These are phyloP conservation scores for Pichia sp. DNA, from an alignment of 1,139 yeast species.

Conservation along the genomic window DNA sequence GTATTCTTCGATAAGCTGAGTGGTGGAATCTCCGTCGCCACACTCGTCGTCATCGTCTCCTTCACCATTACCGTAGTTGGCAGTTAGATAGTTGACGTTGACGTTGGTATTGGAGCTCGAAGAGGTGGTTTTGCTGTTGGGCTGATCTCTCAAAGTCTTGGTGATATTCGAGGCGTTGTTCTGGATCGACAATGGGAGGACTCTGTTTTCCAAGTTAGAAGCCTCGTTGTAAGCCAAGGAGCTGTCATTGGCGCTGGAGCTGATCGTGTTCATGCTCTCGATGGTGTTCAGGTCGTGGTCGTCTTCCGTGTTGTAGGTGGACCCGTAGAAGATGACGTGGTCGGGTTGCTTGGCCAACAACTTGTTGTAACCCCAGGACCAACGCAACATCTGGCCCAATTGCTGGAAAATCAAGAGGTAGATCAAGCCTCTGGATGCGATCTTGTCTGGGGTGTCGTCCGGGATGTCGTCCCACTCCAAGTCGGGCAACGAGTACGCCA, in stretches of 20 bases:
- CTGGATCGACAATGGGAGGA: not conserved
- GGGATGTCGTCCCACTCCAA: slow-evolving; percentile 70
- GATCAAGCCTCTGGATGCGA: slow-evolving; percentile 76
- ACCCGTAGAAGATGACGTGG: slow-evolving; percentile 34
- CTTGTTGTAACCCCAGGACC: slow-evolving; percentile 92
- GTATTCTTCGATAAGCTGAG: not conserved
- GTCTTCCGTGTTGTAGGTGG: slow-evolving; percentile 8
- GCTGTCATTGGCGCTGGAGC: not conserved
- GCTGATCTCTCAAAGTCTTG: not conserved
- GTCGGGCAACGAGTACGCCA: slow-evolving; percentile 69
- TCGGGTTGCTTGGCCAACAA: slow-evolving; percentile 47
- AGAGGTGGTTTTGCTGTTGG: not conserved
- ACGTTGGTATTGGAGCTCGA: not conserved
- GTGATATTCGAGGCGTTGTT: no score
- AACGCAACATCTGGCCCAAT: slow-evolving; percentile 74
- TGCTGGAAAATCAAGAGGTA: slow-evolving; percentile 79
- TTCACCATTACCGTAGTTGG: not conserved
- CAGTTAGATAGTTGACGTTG: not conserved
- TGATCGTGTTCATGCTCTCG: not conserved
- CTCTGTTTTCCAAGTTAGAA: slow-evolving; percentile 1
- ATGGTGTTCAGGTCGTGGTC: slow-evolving; percentile 4
- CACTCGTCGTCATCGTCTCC: slow-evolving; percentile 18
- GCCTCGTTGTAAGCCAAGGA: not conserved
- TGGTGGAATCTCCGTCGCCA: slow-evolving; percentile 9
- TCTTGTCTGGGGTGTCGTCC: slow-evolving; percentile 61